Evolutionary conservation across 164 flowering plant species (phyloP).

Genomic region (Saururus chinensis): DNA sequence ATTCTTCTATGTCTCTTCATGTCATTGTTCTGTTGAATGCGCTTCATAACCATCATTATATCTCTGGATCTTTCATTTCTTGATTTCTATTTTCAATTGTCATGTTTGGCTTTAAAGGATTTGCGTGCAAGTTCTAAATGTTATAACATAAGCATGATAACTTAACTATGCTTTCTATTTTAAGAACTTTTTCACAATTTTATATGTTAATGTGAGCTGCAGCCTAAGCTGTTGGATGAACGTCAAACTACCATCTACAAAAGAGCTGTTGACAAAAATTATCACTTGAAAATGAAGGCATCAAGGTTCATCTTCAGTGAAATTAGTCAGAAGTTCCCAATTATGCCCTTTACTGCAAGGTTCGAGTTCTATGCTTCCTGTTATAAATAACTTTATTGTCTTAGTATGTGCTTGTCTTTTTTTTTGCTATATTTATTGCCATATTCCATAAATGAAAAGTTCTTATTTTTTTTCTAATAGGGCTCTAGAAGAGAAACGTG

Average conservation of each 20-base stretch:
- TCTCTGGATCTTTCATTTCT: no score
- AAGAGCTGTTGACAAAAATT: slow-evolving; percentile 85
- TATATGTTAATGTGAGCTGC: slow-evolving; percentile 13
- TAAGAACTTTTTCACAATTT: neutral
- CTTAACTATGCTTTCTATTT: neutral
- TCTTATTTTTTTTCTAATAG: slow-evolving; percentile 15
- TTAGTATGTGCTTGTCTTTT: neutral
- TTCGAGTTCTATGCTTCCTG: slow-evolving; percentile 29
- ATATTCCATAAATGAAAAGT: neutral
- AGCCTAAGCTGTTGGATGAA: slow-evolving; percentile 93
- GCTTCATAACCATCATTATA: no score
- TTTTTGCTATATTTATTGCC: neutral
- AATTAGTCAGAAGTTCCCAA: slow-evolving; percentile 80
- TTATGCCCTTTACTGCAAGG: slow-evolving; percentile 95
- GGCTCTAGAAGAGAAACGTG: slow-evolving; percentile 93
- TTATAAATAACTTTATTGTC: neutral
- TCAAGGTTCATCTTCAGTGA: slow-evolving; percentile 94
- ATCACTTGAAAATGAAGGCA: slow-evolving; percentile 92
- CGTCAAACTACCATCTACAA: slow-evolving; percentile 86
- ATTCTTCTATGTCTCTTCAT: no score
- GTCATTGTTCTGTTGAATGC: no score
- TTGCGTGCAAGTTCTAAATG: no score
- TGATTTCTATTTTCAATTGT: no score
- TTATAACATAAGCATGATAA: no score
- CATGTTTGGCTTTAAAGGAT: no score